phyloP scores from a whole-genome alignment of 768 basidiomycete species.

The Suillus lakei region DNA sequence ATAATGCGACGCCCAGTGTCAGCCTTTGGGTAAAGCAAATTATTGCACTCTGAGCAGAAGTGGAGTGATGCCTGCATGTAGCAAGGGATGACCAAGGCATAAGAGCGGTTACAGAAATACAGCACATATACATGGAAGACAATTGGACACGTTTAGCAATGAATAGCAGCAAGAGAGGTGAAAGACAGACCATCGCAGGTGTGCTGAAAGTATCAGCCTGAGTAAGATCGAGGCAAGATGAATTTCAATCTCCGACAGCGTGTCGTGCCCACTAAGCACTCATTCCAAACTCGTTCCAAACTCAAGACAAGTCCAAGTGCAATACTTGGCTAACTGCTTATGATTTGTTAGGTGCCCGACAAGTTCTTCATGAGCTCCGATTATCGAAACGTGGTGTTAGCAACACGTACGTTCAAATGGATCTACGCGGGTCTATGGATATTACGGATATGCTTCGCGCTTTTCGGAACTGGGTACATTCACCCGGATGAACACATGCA shows the following conservation, averaged over 20 bases:
- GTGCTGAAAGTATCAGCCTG: background rate
- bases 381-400: slow-evolving; percentile 17
- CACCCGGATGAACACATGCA: slow-evolving; percentile 49
- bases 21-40: slow-evolving; percentile 91
- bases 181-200: slow-evolving; percentile 30
- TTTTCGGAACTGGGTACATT: slow-evolving; percentile 42
- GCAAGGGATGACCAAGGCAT: background rate
- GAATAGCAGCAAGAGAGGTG: slow-evolving; percentile 9
- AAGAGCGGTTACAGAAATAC: background rate
- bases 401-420: slow-evolving; percentile 19
- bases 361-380: background rate
- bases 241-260: slow-evolving; percentile 34
- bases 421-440: slow-evolving; percentile 31
- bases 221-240: slow-evolving; percentile 17
- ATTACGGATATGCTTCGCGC: slow-evolving; percentile 33
- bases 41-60: slow-evolving; percentile 96
- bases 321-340: background rate
- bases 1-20: slow-evolving; percentile 84
- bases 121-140: background rate
- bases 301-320: background rate
- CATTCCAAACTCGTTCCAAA: too few species aligned
- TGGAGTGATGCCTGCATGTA: slow-evolving; percentile 72
- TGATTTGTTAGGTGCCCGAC: slow-evolving; percentile 2
- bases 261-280: background rate
- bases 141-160: slow-evolving; percentile 18